phyloP scores from a whole-genome alignment of 306 rosid genomes.

The Prunus campanulata region DNA sequence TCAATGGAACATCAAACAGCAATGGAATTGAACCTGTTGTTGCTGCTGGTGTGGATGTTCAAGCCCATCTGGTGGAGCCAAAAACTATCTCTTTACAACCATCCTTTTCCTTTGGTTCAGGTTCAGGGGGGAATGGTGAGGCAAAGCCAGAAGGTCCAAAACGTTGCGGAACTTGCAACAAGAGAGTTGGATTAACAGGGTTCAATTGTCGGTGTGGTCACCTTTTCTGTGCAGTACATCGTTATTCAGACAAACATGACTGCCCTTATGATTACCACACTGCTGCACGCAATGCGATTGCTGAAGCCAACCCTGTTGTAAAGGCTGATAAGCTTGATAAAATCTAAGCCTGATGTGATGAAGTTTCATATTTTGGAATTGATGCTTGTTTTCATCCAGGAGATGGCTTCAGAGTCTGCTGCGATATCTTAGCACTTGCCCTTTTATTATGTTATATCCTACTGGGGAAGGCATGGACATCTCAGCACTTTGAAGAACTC shows the following conservation, averaged over 20 bases:
- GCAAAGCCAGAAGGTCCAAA: slow-evolving; percentile 74
- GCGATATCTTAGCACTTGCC: slow-evolving; percentile 44
- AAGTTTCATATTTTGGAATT: slow-evolving; percentile 30
- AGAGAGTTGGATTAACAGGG: slow-evolving; percentile 88
- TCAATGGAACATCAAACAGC: slow-evolving; percentile 76
- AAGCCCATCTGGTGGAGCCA: slow-evolving; percentile 43
- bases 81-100: slow-evolving; percentile 39
- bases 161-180: slow-evolving; percentile 80
- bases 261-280: slow-evolving; percentile 83
- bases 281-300: slow-evolving; percentile 78
- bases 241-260: slow-evolving; percentile 82
- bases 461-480: slow-evolving; percentile 50
- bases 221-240: slow-evolving; percentile 76
- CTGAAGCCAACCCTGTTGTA: slow-evolving; percentile 86
- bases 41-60: slow-evolving; percentile 38
- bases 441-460: slow-evolving; percentile 48
- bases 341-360: slow-evolving; percentile 44
- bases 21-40: slow-evolving; percentile 37
- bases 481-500: slow-evolving; percentile 55
- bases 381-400: slow-evolving; percentile 50
- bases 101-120: slow-evolving; percentile 38
- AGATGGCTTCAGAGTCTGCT: slow-evolving; percentile 54
- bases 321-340: slow-evolving; percentile 93
- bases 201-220: slow-evolving; percentile 85
- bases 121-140: slow-evolving; percentile 36